Evolutionary conservation across 352 stramenopile species (phyloP).

Genomic region (Blastocystis sp.): DNA sequence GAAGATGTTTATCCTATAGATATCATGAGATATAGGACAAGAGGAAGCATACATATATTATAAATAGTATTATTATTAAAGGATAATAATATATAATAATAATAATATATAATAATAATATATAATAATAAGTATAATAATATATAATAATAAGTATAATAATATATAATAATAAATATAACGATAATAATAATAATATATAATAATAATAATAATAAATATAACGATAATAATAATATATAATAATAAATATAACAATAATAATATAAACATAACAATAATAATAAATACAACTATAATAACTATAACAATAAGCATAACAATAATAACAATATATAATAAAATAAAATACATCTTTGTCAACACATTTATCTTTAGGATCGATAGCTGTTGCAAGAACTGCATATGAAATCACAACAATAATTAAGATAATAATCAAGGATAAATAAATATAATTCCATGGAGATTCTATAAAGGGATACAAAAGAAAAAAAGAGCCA

Average conservation of each 20-base stretch:
- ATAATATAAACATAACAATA: conserved; percentile 37
- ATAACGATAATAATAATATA: no score
- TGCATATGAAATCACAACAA: conserved; percentile 1
- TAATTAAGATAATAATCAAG: background rate
- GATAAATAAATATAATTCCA: conserved; percentile 12
- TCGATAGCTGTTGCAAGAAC: conserved; percentile 17
- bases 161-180: no score
- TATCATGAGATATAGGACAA: no score
- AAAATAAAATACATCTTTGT: background rate
- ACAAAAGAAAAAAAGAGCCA: conserved; percentile 6
- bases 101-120: no score
- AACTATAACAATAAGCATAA: background rate
- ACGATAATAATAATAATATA: no score
- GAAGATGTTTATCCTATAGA: background rate
- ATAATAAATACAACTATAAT: conserved; percentile 7
- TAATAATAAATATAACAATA: no score
- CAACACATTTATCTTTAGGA: conserved; percentile 6
- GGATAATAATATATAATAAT: no score
- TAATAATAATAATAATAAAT: no score
- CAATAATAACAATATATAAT: background rate
- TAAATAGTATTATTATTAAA: no score
- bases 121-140: no score
- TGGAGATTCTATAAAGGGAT: background rate
- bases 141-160: no score
- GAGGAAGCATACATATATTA: no score